phyloP scores from a whole-genome alignment of 1,139 yeast genomes.

The Candida glucosophila region DNA sequence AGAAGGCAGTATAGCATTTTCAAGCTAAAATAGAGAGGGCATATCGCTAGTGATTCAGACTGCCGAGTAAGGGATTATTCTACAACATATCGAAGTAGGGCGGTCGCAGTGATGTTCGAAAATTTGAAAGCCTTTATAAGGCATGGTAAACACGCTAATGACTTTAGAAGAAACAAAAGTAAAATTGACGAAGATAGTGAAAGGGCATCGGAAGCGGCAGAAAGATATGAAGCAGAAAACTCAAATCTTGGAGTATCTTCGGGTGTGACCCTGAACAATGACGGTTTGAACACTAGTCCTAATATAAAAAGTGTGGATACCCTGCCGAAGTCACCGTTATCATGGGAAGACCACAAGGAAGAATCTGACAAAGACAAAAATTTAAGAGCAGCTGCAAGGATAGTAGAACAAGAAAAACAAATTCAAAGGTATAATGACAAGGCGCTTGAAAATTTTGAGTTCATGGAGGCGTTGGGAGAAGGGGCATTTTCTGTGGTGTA shows the following conservation, averaged over 20 bases:
- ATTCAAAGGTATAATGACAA: constrained; percentile 35
- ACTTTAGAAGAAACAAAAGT: constrained; percentile 16
- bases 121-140: constrained; percentile 74
- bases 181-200: neutral
- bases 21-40: too few species aligned
- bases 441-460: constrained; percentile 39
- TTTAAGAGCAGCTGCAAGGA: constrained; percentile 43
- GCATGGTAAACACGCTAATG: constrained; percentile 72
- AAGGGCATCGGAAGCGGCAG: neutral
- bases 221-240: constrained; percentile 1
- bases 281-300: neutral
- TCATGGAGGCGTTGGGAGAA: constrained; percentile 70
- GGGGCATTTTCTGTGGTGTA: constrained; percentile 91
- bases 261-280: constrained; percentile 1
- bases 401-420: constrained; percentile 54
- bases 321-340: too few species aligned
- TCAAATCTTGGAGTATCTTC: neutral
- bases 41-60: too few species aligned
- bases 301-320: neutral
- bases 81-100: constrained; percentile 1
- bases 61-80: neutral
- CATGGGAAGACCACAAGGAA: constrained; percentile 1
- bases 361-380: neutral
- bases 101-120: constrained; percentile 28
- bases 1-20: too few species aligned